Percentiles rank a stretch among this genome's conserved stretches.
Evolutionary conservation across 2,329 filamentous ascomycete species (phyloP).

Genomic region (Cladosporium sp.): DNA sequence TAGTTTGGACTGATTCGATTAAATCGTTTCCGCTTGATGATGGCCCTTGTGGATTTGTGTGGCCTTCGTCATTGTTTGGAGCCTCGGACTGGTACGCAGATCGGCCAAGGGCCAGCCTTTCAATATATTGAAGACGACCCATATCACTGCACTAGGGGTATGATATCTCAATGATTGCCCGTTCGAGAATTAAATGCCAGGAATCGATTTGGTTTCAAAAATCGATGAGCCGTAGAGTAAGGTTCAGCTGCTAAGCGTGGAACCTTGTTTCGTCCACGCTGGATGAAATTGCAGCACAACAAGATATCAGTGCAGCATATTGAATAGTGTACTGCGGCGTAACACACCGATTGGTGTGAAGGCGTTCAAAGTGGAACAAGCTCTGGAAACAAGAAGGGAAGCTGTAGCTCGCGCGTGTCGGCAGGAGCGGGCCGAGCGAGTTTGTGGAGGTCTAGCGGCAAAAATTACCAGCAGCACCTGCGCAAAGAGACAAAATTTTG

Average conservation of each 20-base stretch:
- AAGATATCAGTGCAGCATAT: not conserved
- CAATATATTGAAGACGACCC: slow-evolving; percentile 35
- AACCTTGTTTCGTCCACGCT: not conserved
- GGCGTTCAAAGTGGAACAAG: not conserved
- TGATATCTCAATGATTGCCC: too few relatives aligned
- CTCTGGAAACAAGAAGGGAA: not conserved
- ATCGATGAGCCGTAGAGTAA: not conserved
- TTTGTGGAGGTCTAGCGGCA: not conserved
- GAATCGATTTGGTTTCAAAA: not conserved
- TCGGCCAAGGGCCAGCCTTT: slow-evolving; percentile 37
- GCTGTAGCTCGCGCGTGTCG: not conserved
- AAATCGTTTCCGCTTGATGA: not conserved
- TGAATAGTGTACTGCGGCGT: not conserved
- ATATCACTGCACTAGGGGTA: too few relatives aligned
- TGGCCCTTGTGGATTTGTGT: not conserved
- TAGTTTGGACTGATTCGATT: not conserved
- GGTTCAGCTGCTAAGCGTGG: too few relatives aligned
- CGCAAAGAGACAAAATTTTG: not conserved
- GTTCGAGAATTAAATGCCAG: not conserved
- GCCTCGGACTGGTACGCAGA: slow-evolving; percentile 45
- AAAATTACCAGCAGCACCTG: not conserved
- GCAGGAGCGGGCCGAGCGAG: not conserved
- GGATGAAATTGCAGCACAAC: rapidly evolving
- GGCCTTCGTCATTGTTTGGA: not conserved
- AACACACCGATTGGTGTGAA: not conserved